A percentile compares a stretch with the other conserved stretches of the same genome.
phyloP scores from a whole-genome alignment of 495 filamentous ascomycete species.

The Amorphotheca resinae region DNA sequence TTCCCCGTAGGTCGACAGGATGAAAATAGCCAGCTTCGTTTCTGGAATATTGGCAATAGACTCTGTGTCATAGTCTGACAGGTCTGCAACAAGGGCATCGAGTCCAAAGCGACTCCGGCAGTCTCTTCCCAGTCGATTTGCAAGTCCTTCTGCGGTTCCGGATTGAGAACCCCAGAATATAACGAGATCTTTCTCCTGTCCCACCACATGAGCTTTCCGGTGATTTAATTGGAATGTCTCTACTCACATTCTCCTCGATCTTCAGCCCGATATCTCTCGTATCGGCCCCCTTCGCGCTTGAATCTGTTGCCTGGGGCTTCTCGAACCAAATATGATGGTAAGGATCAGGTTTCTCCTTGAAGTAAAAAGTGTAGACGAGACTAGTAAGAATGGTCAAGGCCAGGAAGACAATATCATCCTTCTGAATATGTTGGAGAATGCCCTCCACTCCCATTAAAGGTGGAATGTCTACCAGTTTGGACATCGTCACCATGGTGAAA shows the following conservation, averaged over 20 bases:
- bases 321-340: constrained; percentile 24
- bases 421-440: neutral
- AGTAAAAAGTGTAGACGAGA: constrained; percentile 17
- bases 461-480: neutral
- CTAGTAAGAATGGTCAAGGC: constrained; percentile 5
- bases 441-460: neutral
- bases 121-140: constrained; percentile 33
- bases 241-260: constrained; percentile 18
- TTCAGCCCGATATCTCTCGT: constrained; percentile 22
- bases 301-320: constrained; percentile 21
- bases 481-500: neutral
- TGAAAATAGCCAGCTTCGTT: constrained; percentile 34
- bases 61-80: constrained; percentile 37
- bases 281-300: constrained; percentile 2
- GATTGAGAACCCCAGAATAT: constrained; percentile 46
- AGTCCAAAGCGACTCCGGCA: constrained; percentile 31
- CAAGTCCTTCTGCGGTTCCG: constrained; percentile 40
- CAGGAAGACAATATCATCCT: constrained; percentile 7
- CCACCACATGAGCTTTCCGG: no score
- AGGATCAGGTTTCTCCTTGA: constrained; percentile 24
- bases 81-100: constrained; percentile 32
- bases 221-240: no score
- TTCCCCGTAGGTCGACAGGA: constrained; percentile 43
- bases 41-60: constrained; percentile 28
- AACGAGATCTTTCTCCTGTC: constrained; percentile 26